Evolutionary conservation across 352 stramenopile genomes (phyloP), one percentile per base, ranked within the genome.

Genomic region (Globisporangium nodosum): DNA sequence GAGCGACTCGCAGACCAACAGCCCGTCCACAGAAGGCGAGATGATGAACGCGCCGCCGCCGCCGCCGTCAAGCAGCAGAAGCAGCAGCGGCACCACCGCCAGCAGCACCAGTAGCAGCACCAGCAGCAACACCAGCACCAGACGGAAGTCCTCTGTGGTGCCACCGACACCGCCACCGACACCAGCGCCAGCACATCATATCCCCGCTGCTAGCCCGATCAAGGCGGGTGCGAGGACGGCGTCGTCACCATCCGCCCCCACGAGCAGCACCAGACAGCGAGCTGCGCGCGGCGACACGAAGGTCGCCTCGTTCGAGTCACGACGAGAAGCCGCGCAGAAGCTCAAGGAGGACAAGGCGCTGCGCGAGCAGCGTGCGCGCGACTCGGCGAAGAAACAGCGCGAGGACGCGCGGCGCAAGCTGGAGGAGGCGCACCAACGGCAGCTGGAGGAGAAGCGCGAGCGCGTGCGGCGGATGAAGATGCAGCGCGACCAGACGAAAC

Each of bases 381-480:
- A 90, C 39, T 63, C 74, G 30, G 82, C 76, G 2, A 73, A 78
- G 37, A 89, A 90, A 49, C 73, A 87, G 54, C 78, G 80, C 18
- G 80, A 92, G 48, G 71, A 87, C 21, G 66, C 78, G 1, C 73
- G 76, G 30, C 76, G 78, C 47, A 69, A 90, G 58, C 66, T 90
- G 7, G 80, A 90, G 52, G 73, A 85, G 51, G 71, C 64, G 3
- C 79, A 92, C 24, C 74, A 88, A 16, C 71, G 77, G 60, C 76
- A 92, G 30, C 72, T 87, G 50, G 82, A 86, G 18, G 78, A 81
- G 52, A 90, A 86, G 47, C 72, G 71, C 30, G 79, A 90, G 63
- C 79, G 78, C 46, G 80, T 89, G 30, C 66, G 68, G 18, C 76
- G 78, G 11, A 86, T 90, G 54, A 73, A 73, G 54, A 64, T 76